A percentile compares a stretch with the other conserved stretches of the same genome.
These are phyloP conservation scores for Myochromella boudieri DNA, from an alignment of 768 basidiomycete species.

Conservation along the genomic window DNA sequence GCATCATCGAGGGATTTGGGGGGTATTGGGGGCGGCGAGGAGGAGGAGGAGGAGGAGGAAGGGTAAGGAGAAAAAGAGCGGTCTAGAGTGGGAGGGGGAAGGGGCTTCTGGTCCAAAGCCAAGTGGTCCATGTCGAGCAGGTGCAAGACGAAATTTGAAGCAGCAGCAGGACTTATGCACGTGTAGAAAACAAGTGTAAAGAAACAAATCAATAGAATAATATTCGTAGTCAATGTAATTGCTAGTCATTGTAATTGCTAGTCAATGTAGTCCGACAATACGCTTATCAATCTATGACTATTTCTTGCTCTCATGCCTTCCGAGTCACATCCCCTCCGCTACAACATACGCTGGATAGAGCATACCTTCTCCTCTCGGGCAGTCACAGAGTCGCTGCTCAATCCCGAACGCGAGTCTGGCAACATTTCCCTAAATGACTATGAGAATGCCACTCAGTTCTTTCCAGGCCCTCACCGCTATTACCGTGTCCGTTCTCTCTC, in stretches of 20 bases:
- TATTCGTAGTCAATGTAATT: too few relatives aligned
- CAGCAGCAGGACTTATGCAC: slow-evolving; percentile 2
- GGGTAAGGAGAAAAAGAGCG: neutral
- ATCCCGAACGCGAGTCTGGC: slow-evolving; percentile 53
- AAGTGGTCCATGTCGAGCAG: slow-evolving; percentile 12
- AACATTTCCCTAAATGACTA: slow-evolving; percentile 54
- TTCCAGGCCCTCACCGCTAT: slow-evolving; percentile 43
- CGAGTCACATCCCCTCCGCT: slow-evolving; percentile 17
- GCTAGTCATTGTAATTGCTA: too few relatives aligned
- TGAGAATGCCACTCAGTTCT: slow-evolving; percentile 51
- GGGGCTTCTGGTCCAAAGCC: slow-evolving; percentile 13
- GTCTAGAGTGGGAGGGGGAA: slow-evolving; percentile 8
- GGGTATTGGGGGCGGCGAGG: slow-evolving; percentile 8
- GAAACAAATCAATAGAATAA: too few relatives aligned
- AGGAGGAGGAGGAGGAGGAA: slow-evolving; percentile 3
- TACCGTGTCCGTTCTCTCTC: slow-evolving; percentile 33
- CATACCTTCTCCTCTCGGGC: slow-evolving; percentile 44
- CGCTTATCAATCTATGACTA: too few relatives aligned
- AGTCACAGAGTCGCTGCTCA: slow-evolving; percentile 44
- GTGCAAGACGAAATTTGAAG: slow-evolving; percentile 2
- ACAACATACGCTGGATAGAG: slow-evolving; percentile 36
- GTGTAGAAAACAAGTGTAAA: slow-evolving; percentile 6
- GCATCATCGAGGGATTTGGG: neutral
- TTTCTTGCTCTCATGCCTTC: too few relatives aligned
- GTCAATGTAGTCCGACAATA: too few relatives aligned